phyloP scores from a whole-genome alignment of 2,329 filamentous ascomycete genomes.

The Colletotrichum euphorbiae region DNA sequence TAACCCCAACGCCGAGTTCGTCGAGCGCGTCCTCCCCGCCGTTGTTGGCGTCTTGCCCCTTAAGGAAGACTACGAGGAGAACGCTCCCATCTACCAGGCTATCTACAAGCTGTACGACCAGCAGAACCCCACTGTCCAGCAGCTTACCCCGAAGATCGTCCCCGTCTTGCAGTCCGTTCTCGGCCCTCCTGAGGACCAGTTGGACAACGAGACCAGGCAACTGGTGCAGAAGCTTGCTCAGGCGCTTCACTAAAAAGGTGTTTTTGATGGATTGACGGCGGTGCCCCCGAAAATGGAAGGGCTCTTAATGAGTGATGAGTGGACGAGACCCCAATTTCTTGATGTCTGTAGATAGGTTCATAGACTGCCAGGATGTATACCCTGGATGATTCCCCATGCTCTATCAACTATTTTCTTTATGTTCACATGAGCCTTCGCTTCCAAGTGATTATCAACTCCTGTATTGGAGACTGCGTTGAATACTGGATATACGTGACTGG shows the following conservation, averaged over 20 bases:
- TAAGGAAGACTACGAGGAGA: constrained; percentile 96
- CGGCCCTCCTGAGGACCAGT: constrained; percentile 77
- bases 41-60: constrained; percentile 84
- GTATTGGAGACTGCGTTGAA: no score
- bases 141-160: constrained; percentile 76
- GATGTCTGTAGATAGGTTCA: constrained; percentile 38
- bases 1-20: constrained; percentile 84
- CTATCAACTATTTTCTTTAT: constrained; percentile 17
- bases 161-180: constrained; percentile 80
- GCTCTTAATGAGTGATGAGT: constrained; percentile 40
- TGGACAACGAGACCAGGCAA: constrained; percentile 76
- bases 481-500: no score
- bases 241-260: constrained; percentile 46
- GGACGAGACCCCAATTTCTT: constrained; percentile 38
- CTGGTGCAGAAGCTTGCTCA: constrained; percentile 74
- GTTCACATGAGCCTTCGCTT: no score
- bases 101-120: constrained; percentile 85
- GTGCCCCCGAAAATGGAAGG: constrained; percentile 21
- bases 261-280: background rate
- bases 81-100: constrained; percentile 92
- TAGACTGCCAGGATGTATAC: constrained; percentile 33
- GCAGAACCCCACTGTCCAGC: constrained; percentile 75
- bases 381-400: constrained; percentile 40
- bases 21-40: constrained; percentile 83
- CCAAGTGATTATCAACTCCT: no score